Conservation (phyloP, 768 basidiomycete genomes). For the Kwoniella heveanensis region DNA sequence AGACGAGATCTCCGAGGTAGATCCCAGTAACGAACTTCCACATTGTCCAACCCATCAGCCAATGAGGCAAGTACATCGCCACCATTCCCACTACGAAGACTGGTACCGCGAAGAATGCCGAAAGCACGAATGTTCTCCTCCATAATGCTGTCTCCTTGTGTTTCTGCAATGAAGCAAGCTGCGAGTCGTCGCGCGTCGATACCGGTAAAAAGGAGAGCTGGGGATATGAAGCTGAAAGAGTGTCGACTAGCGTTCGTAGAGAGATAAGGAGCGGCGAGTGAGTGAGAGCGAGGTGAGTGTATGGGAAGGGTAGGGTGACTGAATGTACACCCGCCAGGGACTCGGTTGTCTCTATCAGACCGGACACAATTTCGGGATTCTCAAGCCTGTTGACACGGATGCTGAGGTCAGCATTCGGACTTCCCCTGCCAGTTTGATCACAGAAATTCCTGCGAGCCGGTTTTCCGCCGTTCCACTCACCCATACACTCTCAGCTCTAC, state of each 20-base stretch:
- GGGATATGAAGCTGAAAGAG: constrained; percentile 45
- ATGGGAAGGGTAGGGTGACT: constrained; percentile 39
- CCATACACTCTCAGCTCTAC: constrained; percentile 54
- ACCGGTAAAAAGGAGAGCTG: constrained; percentile 54
- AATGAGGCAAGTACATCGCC: constrained; percentile 60
- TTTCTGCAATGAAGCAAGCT: constrained; percentile 55
- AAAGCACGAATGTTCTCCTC: constrained; percentile 74
- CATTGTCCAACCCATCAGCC: constrained; percentile 57
- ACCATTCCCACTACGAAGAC: constrained; percentile 92
- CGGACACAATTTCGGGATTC: constrained; percentile 35
- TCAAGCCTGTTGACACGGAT: constrained; percentile 31
- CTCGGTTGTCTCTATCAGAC: constrained; percentile 27
- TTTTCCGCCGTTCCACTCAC: constrained; percentile 22
- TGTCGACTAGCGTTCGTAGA: constrained; percentile 53
- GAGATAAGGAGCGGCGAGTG: constrained; percentile 53
- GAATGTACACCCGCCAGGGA: constrained; percentile 47
- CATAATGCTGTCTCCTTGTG: constrained; percentile 61
- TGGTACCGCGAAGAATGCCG: constrained; percentile 79
- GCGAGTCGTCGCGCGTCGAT: constrained; percentile 46
- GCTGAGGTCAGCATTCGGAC: too few relatives aligned
- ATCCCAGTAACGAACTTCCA: constrained; percentile 64
- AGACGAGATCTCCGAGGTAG: constrained; percentile 78
- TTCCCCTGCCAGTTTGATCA: too few relatives aligned
- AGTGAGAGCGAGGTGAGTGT: constrained; percentile 44
- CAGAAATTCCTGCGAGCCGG: not conserved